Evolutionary conservation across 129 eudicot genomes (phyloP).

Genomic region (Smallanthus sonchifolius): DNA sequence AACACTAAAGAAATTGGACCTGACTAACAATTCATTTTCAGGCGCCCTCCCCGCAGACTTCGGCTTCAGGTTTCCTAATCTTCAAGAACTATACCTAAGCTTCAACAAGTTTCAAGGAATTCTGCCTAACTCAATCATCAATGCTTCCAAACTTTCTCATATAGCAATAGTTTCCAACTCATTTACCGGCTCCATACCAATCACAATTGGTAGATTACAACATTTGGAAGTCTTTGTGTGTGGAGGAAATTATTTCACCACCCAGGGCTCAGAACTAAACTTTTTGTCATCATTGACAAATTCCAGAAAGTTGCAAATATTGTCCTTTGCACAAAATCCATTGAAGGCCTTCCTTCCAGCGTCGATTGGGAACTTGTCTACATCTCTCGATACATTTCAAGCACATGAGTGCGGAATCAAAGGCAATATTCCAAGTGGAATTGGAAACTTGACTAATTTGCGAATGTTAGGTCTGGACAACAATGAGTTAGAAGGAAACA

Average conservation of each 20-base stretch:
- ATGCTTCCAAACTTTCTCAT: constrained; percentile 27
- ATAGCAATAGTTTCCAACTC: constrained; percentile 20
- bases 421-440: constrained; percentile 34
- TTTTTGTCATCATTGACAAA: constrained; percentile 37
- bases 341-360: constrained; percentile 28
- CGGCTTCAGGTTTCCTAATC: constrained; percentile 29
- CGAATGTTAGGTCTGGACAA: constrained; percentile 1
- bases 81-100: constrained; percentile 22
- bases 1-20: constrained; percentile 11
- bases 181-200: constrained; percentile 34
- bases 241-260: constrained; percentile 23
- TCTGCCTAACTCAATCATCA: constrained; percentile 37
- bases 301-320: constrained; percentile 12
- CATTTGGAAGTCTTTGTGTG: constrained; percentile 6
- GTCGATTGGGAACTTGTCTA: constrained; percentile 33
- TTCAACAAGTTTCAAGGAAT: constrained; percentile 24
- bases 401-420: constrained; percentile 23
- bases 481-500: constrained; percentile 34
- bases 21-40: constrained; percentile 9
- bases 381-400: constrained; percentile 16
- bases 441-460: constrained; percentile 36
- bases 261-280: constrained; percentile 20
- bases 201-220: constrained; percentile 32
- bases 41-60: constrained; percentile 30
- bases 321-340: constrained; percentile 26